A percentile compares a stretch with the other conserved stretches of the same genome.
Conservation (phyloP, 2,329 filamentous ascomycete genomes). For the Pestalotiopsis fici region DNA sequence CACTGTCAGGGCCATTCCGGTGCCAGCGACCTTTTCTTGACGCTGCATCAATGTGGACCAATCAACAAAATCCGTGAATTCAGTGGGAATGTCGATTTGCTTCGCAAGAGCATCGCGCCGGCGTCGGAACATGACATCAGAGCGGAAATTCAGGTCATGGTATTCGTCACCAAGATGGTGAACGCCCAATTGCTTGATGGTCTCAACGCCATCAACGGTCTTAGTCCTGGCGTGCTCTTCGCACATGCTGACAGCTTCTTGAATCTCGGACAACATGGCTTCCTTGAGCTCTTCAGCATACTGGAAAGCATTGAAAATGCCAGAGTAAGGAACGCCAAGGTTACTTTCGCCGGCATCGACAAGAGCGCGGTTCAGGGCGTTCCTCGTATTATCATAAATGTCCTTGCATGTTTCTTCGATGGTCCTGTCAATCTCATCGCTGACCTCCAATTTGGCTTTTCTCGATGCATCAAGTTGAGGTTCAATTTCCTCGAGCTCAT, state of each 20-base stretch:
- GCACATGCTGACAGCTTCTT: slow-evolving; percentile 74
- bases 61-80: slow-evolving; percentile 93
- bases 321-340: slow-evolving; percentile 83
- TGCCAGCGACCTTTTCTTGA: slow-evolving; percentile 93
- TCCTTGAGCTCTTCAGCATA: slow-evolving; percentile 89
- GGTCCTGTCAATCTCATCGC: slow-evolving; percentile 76
- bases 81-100: slow-evolving; percentile 84
- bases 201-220: slow-evolving; percentile 79
- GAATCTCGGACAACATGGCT: slow-evolving; percentile 88
- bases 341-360: slow-evolving; percentile 73
- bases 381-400: slow-evolving; percentile 81
- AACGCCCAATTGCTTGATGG: slow-evolving; percentile 86
- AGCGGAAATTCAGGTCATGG: slow-evolving; percentile 81
- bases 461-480: slow-evolving; percentile 83
- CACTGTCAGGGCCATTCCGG: slow-evolving; percentile 91
- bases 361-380: slow-evolving; percentile 75
- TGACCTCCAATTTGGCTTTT: slow-evolving; percentile 76
- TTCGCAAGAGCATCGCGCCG: slow-evolving; percentile 79
- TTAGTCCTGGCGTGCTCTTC: slow-evolving; percentile 83
- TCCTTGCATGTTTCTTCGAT: slow-evolving; percentile 86
- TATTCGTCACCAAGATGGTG: slow-evolving; percentile 88
- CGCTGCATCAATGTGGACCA: slow-evolving; percentile 78
- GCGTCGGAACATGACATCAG: slow-evolving; percentile 91
- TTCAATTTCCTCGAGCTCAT: slow-evolving; percentile 79
- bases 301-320: slow-evolving; percentile 80